Conservation (phyloP, 306 rosid genomes). For the Castanea mollissima region DNA sequence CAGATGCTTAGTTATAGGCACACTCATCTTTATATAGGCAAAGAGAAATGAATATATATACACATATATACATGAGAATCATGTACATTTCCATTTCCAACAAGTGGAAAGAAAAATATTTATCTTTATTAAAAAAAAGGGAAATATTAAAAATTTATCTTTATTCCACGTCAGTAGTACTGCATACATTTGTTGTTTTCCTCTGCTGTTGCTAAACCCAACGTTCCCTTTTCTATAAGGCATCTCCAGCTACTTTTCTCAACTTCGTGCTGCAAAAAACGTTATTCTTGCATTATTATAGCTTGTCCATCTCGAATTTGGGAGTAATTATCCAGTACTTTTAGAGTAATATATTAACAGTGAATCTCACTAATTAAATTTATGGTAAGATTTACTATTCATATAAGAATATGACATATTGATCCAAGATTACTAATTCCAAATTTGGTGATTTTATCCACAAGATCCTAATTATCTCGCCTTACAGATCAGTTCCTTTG, state of each 20-base stretch:
- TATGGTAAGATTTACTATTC: accelerated
- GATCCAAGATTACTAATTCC: no score
- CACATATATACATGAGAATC: neutral
- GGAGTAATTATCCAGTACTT: neutral
- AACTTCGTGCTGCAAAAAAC: neutral
- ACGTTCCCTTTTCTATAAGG: neutral
- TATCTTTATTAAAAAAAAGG: no score
- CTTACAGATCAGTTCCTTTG: no score
- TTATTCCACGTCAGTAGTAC: no score
- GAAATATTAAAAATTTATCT: neutral
- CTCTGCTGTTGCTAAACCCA: neutral
- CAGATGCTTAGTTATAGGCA: neutral
- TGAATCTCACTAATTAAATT: no score
- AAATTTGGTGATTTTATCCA: no score
- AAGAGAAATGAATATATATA: neutral
- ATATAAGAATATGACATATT: no score
- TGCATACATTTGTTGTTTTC: neutral
- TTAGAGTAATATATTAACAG: no score
- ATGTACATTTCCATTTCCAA: neutral
- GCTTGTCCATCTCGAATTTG: neutral
- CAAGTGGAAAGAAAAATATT: neutral
- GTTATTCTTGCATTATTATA: neutral
- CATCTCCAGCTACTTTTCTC: neutral
- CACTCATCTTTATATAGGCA: neutral
- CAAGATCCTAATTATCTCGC: no score